phyloP scores from a whole-genome alignment of 257 asterid genomes.

The Ophiorrhiza pumila region DNA sequence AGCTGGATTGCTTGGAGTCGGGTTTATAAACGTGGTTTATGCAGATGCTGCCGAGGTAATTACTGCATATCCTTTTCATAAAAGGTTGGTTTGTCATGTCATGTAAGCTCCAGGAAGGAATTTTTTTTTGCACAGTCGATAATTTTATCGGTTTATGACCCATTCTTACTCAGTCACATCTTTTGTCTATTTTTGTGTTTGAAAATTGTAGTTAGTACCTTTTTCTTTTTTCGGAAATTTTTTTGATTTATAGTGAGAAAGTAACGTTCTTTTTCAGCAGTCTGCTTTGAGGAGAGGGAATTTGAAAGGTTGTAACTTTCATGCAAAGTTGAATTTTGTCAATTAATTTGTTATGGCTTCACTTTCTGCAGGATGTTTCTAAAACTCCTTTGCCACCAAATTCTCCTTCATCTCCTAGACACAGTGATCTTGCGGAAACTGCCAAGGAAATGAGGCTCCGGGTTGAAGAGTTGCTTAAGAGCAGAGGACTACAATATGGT shows the following conservation, averaged over 20 bases:
- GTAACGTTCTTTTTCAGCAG: neutral
- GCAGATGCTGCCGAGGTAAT: constrained; percentile 72
- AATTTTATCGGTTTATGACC: neutral
- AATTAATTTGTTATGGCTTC: constrained; percentile 12
- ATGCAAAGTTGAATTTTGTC: constrained; percentile 5
- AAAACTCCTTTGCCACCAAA: constrained; percentile 29
- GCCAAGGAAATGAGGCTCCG: constrained; percentile 68
- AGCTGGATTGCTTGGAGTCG: constrained; percentile 77
- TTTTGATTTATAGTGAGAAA: neutral
- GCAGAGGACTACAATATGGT: constrained; percentile 55
- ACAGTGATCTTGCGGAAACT: constrained; percentile 52
- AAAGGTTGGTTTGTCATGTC: neutral
- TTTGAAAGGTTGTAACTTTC: neutral
- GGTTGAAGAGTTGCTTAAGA: constrained; percentile 58
- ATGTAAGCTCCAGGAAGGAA: neutral
- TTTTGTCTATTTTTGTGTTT: neutral
- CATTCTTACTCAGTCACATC: neutral
- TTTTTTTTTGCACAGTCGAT: neutral
- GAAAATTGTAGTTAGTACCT: neutral
- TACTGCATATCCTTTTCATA: neutral
- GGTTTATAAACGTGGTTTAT: constrained; percentile 49
- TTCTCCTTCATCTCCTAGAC: constrained; percentile 44
- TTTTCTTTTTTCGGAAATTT: neutral
- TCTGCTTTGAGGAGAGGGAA: no score
- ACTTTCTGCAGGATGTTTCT: constrained; percentile 42